phyloP scores from a whole-genome alignment of 1,284 basidiomycete genomes.

The Tylopilus orsonianus region DNA sequence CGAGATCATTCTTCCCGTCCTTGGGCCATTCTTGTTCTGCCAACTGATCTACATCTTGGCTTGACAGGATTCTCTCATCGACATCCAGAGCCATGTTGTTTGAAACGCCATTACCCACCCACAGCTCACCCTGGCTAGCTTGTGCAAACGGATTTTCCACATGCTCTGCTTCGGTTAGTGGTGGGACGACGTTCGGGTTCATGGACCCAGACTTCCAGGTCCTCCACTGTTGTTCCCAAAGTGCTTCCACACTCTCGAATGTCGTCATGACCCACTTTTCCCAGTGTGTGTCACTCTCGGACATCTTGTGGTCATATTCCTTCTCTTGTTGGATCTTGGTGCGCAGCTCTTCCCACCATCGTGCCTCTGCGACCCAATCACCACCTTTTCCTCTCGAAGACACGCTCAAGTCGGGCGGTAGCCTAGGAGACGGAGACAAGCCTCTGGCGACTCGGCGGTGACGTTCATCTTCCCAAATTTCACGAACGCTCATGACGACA shows the following conservation, averaged over 20 bases:
- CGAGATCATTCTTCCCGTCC: slow-evolving; percentile 27
- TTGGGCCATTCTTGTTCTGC: slow-evolving; percentile 40
- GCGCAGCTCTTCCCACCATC: slow-evolving; percentile 67
- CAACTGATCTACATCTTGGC: slow-evolving; percentile 48
- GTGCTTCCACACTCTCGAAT: slow-evolving; percentile 80
- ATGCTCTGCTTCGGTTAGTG: slow-evolving; percentile 5
- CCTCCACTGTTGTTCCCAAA: slow-evolving; percentile 64
- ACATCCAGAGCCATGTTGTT: slow-evolving; percentile 45
- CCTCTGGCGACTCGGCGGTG: slow-evolving; percentile 66
- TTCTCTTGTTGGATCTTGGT: slow-evolving; percentile 51
- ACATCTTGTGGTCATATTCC: slow-evolving; percentile 32
- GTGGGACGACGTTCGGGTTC: not conserved
- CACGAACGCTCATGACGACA: slow-evolving; percentile 84
- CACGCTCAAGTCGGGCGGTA: slow-evolving; percentile 65
- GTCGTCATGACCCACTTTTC: slow-evolving; percentile 80
- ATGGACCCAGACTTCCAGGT: slow-evolving; percentile 44
- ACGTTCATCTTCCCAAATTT: slow-evolving; percentile 95
- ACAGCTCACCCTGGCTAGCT: slow-evolving; percentile 16
- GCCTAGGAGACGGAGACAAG: slow-evolving; percentile 62
- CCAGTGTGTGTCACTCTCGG: slow-evolving; percentile 38
- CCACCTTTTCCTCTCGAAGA: slow-evolving; percentile 54
- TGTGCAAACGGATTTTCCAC: slow-evolving; percentile 30
- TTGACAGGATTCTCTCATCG: slow-evolving; percentile 52
- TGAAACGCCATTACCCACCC: slow-evolving; percentile 7
- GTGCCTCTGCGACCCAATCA: slow-evolving; percentile 68